Percentiles rank a stretch among this genome's conserved stretches.
Evolutionary conservation across 2,329 filamentous ascomycete genomes (phyloP).

Genomic region (Hymenoscyphus linearis): DNA sequence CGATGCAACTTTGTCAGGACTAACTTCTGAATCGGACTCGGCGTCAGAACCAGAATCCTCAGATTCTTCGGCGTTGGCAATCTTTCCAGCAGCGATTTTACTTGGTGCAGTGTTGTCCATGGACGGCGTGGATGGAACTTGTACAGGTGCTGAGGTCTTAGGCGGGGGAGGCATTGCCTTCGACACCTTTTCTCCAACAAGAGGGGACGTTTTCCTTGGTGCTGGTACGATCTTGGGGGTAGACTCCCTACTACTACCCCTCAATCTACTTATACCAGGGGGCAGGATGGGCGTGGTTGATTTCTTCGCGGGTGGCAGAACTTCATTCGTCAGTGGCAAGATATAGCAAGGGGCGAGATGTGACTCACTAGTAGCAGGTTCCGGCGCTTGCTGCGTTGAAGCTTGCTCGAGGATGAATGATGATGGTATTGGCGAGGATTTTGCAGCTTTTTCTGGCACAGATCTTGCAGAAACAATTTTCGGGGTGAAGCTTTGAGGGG

Average conservation of each 20-base stretch:
- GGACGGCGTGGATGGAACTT: background rate
- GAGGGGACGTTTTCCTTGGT: background rate
- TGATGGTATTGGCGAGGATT: background rate
- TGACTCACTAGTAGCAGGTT: background rate
- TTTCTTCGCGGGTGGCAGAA: constrained; percentile 1
- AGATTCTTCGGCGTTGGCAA: background rate
- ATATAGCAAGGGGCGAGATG: background rate
- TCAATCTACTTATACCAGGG: constrained; percentile 2
- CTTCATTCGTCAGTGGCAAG: background rate
- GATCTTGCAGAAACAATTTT: background rate
- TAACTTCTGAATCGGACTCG: background rate
- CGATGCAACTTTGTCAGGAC: background rate
- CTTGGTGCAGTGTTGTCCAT: too few species aligned
- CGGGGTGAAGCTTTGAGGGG: constrained; percentile 2
- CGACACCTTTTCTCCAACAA: background rate
- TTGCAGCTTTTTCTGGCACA: background rate
- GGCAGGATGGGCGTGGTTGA: constrained; percentile 11
- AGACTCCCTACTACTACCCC: background rate
- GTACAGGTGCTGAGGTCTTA: background rate
- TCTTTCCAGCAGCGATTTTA: background rate
- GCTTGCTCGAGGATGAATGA: background rate
- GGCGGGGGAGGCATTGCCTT: background rate
- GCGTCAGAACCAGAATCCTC: constrained; percentile 3
- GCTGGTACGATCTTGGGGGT: background rate
- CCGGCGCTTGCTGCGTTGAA: background rate